phyloP scores from a whole-genome alignment of 306 rosid genomes.

The Pyrus betulifolia region DNA sequence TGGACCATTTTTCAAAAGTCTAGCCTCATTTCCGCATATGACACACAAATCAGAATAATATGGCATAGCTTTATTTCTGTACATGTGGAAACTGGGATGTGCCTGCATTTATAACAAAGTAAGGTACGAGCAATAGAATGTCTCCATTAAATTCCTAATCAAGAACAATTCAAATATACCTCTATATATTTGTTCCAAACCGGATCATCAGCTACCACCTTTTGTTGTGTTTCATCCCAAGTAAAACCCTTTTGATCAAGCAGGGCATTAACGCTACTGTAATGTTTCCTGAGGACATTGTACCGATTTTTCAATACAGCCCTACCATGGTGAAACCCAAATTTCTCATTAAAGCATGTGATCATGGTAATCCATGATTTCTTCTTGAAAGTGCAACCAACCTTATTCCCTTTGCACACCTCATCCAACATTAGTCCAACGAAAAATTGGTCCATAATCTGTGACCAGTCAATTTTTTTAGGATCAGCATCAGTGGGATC shows the following conservation, averaged over 20 bases:
- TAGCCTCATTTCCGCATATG: slow-evolving; percentile 38
- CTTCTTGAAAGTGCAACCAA: slow-evolving; percentile 35
- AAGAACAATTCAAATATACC: slow-evolving; percentile 17
- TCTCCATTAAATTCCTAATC: neutral
- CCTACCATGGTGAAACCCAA: slow-evolving; percentile 28
- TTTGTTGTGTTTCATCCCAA: slow-evolving; percentile 40
- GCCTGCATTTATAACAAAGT: slow-evolving; percentile 25
- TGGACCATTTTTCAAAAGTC: neutral
- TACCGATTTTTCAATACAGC: slow-evolving; percentile 45
- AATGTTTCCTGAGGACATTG: slow-evolving; percentile 42
- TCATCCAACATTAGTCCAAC: slow-evolving; percentile 47
- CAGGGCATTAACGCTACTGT: slow-evolving; percentile 26
- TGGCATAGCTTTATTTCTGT: slow-evolving; percentile 39
- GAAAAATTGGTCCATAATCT: slow-evolving; percentile 32
- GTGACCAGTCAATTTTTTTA: slow-evolving; percentile 22
- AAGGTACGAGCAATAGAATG: neutral
- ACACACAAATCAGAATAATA: slow-evolving; percentile 36
- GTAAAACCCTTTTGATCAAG: slow-evolving; percentile 43
- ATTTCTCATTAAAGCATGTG: slow-evolving; percentile 33
- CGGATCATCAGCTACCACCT: slow-evolving; percentile 42
- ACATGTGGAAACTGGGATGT: slow-evolving; percentile 37
- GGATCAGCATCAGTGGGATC: slow-evolving; percentile 5
- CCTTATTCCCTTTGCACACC: slow-evolving; percentile 39
- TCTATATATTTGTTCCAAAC: slow-evolving; percentile 39
- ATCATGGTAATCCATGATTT: slow-evolving; percentile 46